A percentile compares a stretch with the other conserved stretches of the same genome.
Evolutionary conservation across 305 asterid species (phyloP).

Genomic region (Solanum aculeatissimum): DNA sequence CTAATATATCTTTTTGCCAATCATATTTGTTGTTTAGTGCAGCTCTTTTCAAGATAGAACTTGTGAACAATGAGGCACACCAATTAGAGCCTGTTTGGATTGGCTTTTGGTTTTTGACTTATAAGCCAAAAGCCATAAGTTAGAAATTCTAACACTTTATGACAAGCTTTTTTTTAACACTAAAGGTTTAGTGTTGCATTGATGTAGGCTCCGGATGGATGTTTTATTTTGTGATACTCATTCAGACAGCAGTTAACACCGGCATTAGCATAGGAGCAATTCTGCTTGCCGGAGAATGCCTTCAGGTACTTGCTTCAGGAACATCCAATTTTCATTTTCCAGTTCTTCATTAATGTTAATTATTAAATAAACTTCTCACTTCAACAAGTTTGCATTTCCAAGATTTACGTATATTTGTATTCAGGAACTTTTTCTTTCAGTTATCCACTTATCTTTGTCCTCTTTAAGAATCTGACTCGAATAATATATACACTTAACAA

Average conservation of each 20-base stretch:
- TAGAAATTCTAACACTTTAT: background rate
- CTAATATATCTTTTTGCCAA: background rate
- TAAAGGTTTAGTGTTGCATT: slow-evolving; percentile 1
- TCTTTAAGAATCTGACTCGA: background rate
- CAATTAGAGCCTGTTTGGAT: background rate
- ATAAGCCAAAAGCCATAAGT: too few relatives aligned
- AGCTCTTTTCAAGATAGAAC: background rate
- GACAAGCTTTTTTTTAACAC: background rate
- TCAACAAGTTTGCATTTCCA: background rate
- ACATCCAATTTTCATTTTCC: background rate
- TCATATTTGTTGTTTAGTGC: background rate
- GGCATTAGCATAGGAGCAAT: slow-evolving; percentile 82
- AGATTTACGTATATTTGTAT: background rate
- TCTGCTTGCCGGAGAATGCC: slow-evolving; percentile 81
- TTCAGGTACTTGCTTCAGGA: slow-evolving; percentile 43
- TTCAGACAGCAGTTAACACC: slow-evolving; percentile 83
- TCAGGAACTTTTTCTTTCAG: background rate
- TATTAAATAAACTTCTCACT: background rate
- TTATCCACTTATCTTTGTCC: background rate
- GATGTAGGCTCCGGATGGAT: slow-evolving; percentile 80
- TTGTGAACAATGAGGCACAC: background rate
- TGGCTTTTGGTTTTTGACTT: too few relatives aligned
- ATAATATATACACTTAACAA: background rate
- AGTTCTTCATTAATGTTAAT: background rate
- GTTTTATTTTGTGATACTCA: slow-evolving; percentile 75